Evolutionary conservation across 768 basidiomycete species (phyloP).

Genomic region (Lanmaoa pseudosensibilis): DNA sequence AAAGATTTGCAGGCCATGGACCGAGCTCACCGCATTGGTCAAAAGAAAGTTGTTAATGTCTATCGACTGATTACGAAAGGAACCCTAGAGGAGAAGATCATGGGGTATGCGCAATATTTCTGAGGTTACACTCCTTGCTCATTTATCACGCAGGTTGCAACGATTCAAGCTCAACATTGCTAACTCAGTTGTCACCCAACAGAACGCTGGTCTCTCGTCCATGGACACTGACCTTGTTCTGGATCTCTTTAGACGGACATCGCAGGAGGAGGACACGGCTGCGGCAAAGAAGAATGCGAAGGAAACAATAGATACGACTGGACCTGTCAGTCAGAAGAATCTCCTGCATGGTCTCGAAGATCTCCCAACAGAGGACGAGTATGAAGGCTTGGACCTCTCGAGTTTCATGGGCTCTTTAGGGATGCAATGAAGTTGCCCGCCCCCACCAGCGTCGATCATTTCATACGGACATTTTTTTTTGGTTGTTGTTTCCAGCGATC

Average conservation of each 20-base stretch:
- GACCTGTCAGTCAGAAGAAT: constrained; percentile 74
- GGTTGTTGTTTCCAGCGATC: constrained; percentile 13
- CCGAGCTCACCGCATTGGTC: constrained; percentile 94
- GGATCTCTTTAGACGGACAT: constrained; percentile 85
- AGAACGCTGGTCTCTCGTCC: constrained; percentile 88
- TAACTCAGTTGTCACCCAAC: constrained; percentile 93
- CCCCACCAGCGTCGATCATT: constrained; percentile 12
- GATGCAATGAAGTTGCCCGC: constrained; percentile 36
- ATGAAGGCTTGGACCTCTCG: constrained; percentile 80
- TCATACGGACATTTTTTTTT: constrained; percentile 17
- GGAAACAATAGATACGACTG: constrained; percentile 53
- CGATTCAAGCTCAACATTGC: constrained; percentile 99
- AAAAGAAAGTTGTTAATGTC: constrained; percentile 98
- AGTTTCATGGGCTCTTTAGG: constrained; percentile 87
- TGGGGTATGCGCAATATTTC: constrained; percentile 70
- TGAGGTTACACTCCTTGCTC: constrained; percentile 1
- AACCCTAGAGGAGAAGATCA: constrained; percentile 98
- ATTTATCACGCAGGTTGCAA: constrained; percentile 64
- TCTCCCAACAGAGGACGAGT: constrained; percentile 89
- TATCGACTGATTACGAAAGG: constrained; percentile 97
- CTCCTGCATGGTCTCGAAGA: constrained; percentile 89
- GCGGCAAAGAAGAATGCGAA: constrained; percentile 50
- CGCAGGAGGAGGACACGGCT: constrained; percentile 69
- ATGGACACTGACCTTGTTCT: constrained; percentile 98
- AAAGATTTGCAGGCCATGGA: constrained; percentile 99